phyloP scores from a whole-genome alignment of 1,284 basidiomycete species.

The Ceratobasidium sp. region DNA sequence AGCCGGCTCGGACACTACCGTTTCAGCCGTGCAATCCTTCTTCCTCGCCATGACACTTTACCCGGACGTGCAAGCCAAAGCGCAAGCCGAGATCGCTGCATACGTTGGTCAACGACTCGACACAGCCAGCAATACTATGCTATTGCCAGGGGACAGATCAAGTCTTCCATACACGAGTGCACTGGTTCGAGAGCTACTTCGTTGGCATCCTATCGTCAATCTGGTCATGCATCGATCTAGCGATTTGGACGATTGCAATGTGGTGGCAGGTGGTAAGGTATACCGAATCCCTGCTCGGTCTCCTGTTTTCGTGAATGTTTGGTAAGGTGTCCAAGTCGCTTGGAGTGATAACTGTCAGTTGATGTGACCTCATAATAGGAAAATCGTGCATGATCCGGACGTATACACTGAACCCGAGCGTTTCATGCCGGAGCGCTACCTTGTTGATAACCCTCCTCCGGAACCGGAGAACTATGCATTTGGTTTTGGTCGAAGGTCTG shows the following conservation, averaged over 20 bases:
- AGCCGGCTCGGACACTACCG: slow-evolving; percentile 44
- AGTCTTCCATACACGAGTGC: slow-evolving; percentile 30
- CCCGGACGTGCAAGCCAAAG: slow-evolving; percentile 17
- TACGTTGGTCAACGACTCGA: not conserved
- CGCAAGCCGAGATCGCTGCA: slow-evolving; percentile 17
- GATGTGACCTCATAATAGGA: too few species aligned
- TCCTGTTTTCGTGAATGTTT: slow-evolving; percentile 18
- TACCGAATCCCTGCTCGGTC: slow-evolving; percentile 33
- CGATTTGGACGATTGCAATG: slow-evolving; percentile 20
- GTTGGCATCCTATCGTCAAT: slow-evolving; percentile 29
- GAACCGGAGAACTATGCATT: too few species aligned
- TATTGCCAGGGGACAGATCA: slow-evolving; percentile 1
- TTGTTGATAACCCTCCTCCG: too few species aligned
- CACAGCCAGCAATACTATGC: not conserved
- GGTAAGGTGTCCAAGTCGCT: too few species aligned
- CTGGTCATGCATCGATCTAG: not conserved
- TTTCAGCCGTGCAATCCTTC: slow-evolving; percentile 26
- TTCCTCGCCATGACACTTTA: slow-evolving; percentile 23
- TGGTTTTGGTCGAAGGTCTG: too few species aligned
- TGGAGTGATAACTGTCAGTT: too few species aligned
- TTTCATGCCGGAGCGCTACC: too few species aligned
- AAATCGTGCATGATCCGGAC: too few species aligned
- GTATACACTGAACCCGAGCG: too few species aligned
- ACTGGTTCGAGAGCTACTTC: slow-evolving; percentile 21
- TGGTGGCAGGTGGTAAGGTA: slow-evolving; percentile 1